A percentile compares a stretch with the other conserved stretches of the same genome.
These are phyloP conservation scores for Suillus tomentosus DNA, from an alignment of 768 basidiomycete genomes.

Conservation along the genomic window DNA sequence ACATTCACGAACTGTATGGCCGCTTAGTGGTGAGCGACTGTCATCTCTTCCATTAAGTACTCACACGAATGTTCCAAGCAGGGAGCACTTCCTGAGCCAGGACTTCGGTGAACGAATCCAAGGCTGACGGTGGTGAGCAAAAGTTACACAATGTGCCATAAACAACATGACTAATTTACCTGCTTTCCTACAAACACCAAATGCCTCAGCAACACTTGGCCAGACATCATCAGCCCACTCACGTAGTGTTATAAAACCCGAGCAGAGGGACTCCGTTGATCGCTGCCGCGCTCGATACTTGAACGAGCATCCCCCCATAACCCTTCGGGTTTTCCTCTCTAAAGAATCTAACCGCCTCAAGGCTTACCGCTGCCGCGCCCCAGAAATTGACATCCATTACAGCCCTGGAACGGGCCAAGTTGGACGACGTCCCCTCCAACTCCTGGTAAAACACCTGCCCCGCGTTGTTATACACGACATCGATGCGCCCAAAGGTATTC, in stretches of 20 bases:
- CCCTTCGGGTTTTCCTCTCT: constrained; percentile 22
- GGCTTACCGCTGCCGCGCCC: constrained; percentile 43
- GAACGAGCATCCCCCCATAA: neutral
- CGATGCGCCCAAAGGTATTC: constrained; percentile 28
- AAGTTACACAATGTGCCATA: neutral
- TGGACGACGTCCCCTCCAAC: neutral
- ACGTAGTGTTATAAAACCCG: neutral
- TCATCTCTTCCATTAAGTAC: neutral
- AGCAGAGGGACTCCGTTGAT: neutral
- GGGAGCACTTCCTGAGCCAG: neutral
- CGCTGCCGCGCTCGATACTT: neutral
- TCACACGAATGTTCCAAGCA: neutral
- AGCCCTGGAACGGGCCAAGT: neutral
- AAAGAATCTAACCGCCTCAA: constrained; percentile 32
- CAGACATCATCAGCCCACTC: neutral
- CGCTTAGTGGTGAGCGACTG: neutral
- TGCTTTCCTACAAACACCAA: neutral
- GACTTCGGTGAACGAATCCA: neutral
- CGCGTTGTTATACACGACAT: constrained; percentile 39
- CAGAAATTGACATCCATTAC: constrained; percentile 43
- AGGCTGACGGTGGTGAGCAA: neutral
- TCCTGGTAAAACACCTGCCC: constrained; percentile 22
- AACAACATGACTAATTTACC: neutral
- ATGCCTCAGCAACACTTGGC: neutral
- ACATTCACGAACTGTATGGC: neutral